Evolutionary conservation across 1,139 yeast genomes (phyloP).

Genomic region (Debaryomycetaceae sp.): DNA sequence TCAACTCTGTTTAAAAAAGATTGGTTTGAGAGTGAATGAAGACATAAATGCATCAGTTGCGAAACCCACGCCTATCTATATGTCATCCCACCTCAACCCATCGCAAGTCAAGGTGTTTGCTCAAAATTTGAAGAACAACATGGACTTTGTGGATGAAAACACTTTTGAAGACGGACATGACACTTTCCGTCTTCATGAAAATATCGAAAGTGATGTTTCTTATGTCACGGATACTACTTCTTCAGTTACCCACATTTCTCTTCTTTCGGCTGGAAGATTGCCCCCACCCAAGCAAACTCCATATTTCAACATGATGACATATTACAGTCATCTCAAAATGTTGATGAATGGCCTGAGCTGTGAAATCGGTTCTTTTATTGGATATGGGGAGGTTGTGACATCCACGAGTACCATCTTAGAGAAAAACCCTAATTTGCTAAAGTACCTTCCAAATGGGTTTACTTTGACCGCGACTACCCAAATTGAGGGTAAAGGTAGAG

Average conservation of each 20-base stretch:
- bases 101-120: conserved; percentile 22
- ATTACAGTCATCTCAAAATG: conserved; percentile 45
- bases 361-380: conserved; percentile 57
- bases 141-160: conserved; percentile 43
- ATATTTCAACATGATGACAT: conserved; percentile 61
- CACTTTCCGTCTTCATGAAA: conserved; percentile 45
- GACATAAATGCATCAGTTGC: conserved; percentile 53
- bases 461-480: conserved; percentile 78
- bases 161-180: conserved; percentile 52
- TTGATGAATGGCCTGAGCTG: conserved; percentile 22
- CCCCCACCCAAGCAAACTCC: conserved; percentile 62
- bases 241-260: conserved; percentile 50
- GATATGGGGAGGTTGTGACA: conserved; percentile 86
- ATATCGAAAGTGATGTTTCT: conserved; percentile 19
- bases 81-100: conserved; percentile 33
- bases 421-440: conserved; percentile 58
- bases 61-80: conserved; percentile 58
- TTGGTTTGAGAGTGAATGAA: conserved; percentile 68
- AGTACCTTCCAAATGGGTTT: conserved; percentile 65
- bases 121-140: conserved; percentile 25
- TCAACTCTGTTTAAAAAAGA: conserved; percentile 47
- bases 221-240: conserved; percentile 43
- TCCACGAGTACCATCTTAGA: conserved; percentile 83
- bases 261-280: conserved; percentile 36
- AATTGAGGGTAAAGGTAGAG: conserved; percentile 89